Evolutionary conservation across 768 basidiomycete genomes (phyloP), one percentile per base, ranked within the genome.

Genomic region (Lyophyllum semitale): DNA sequence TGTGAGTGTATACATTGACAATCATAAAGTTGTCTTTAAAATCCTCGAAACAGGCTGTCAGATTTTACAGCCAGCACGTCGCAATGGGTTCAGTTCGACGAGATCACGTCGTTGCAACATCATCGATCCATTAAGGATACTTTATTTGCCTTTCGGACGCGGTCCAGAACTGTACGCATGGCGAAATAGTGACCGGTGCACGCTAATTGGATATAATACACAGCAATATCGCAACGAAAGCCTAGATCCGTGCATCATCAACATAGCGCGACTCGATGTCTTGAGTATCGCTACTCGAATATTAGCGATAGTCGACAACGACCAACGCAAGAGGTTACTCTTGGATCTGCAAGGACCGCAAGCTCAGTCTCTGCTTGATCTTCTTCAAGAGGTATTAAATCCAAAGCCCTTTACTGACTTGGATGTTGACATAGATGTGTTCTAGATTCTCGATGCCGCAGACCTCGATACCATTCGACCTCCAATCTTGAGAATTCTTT

Each of bases 341-440:
- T 18, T 55, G 7, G 41, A 32, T 26, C 37, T 47, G 27, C 53
- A 41, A 23, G 48, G 48, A 18, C 47, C 47, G 3, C 23, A 55
- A 30, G 42, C 54, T 35, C 54, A 55, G 25, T 44, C 41, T n/a
- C 30, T 49, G 13, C 48, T 55, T 12, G 48, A 55, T 49, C 48
- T 55, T 13, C 32, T 50, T 37, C 54, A 55, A 50, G 40, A 43
- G n/a, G 54, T 43, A 43, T 33, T 35, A 18, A 35, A 4, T 2
- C n/a, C 18, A 8, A 23, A 20, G 7, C 11, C 27, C 22, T 41
- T 30, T 6, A 46, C 8, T 33, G 23, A 25, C 18, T 3, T 35
- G 11, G 11, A 17, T 41, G 33, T 41, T 20, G 30, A 23, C 26
- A 5, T 18, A 25, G 15, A 26, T 30, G 12, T 15, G 17, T 23